Conservation (phyloP, 2,329 filamentous ascomycete species). For the Furcasterigmium furcatum region DNA sequence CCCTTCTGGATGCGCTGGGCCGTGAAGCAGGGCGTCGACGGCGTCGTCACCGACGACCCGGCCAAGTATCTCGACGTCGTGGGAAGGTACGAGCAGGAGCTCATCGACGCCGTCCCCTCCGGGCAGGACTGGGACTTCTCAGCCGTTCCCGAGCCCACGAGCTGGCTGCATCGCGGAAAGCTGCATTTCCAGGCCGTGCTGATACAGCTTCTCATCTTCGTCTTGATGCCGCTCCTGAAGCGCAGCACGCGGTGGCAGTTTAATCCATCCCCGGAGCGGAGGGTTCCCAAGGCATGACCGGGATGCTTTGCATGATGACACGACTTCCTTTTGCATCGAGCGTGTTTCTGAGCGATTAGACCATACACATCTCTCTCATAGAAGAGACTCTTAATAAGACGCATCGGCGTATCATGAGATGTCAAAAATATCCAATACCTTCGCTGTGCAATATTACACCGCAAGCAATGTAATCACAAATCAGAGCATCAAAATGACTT, state of each 20-base stretch:
- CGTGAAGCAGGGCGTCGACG: constrained; percentile 64
- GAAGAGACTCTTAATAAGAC: not conserved
- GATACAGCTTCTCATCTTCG: constrained; percentile 4
- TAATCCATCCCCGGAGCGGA: not conserved
- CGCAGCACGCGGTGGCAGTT: constrained; percentile 45
- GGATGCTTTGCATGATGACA: too few relatives aligned
- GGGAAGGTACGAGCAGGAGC: constrained; percentile 5
- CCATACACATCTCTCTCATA: not conserved
- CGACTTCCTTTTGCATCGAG: too few relatives aligned
- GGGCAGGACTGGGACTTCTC: not conserved
- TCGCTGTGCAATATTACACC: too few relatives aligned
- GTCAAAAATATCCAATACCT: not conserved
- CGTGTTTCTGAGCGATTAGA: too few relatives aligned
- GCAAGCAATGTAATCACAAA: too few relatives aligned
- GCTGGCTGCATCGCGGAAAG: constrained; percentile 1
- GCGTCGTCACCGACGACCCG: constrained; percentile 84
- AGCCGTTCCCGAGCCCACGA: not conserved
- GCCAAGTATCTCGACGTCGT: constrained; percentile 62
- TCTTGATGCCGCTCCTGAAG: constrained; percentile 10
- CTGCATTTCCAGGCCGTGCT: constrained; percentile 5
- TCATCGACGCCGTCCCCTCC: not conserved
- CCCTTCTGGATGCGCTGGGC: constrained; percentile 78
- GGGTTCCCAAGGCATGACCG: too few relatives aligned
- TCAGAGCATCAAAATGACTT: too few relatives aligned
- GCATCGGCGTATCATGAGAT: not conserved